phyloP scores from a whole-genome alignment of 352 stramenopile genomes.

The Globisporangium heterothallicum region DNA sequence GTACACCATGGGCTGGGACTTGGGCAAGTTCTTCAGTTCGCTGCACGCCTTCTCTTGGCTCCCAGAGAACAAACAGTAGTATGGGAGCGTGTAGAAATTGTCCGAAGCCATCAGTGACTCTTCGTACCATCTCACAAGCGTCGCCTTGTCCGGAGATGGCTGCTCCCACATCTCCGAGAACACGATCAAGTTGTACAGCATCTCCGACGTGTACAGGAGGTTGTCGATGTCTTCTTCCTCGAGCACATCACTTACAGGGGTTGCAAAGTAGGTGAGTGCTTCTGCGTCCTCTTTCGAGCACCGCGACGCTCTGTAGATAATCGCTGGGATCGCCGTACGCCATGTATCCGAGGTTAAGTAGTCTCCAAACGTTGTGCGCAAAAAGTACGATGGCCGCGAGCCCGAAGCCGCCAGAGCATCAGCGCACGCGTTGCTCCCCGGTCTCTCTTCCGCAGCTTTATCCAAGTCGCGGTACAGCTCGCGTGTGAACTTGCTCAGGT shows the following conservation, averaged over 20 bases:
- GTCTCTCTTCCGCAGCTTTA: slow-evolving; percentile 29
- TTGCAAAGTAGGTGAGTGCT: slow-evolving; percentile 31
- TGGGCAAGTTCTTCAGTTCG: slow-evolving; percentile 38
- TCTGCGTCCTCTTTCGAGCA: slow-evolving; percentile 31
- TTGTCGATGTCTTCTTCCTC: slow-evolving; percentile 34
- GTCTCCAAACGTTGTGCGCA: slow-evolving; percentile 58
- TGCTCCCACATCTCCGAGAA: slow-evolving; percentile 74
- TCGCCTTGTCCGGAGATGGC: slow-evolving; percentile 45
- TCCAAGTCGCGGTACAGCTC: slow-evolving; percentile 54
- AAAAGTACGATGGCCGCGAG: slow-evolving; percentile 53
- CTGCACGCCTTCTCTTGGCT: slow-evolving; percentile 52
- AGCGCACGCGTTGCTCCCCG: slow-evolving; percentile 38
- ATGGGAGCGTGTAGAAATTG: slow-evolving; percentile 62
- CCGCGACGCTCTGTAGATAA: slow-evolving; percentile 47
- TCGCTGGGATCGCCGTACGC: slow-evolving; percentile 38
- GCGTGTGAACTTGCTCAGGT: slow-evolving; percentile 44
- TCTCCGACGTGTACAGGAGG: slow-evolving; percentile 56
- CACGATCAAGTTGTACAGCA: slow-evolving; percentile 76
- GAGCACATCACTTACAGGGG: slow-evolving; percentile 10
- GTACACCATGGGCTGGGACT: slow-evolving; percentile 37
- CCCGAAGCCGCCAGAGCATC: slow-evolving; percentile 35
- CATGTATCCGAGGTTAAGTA: slow-evolving; percentile 44
- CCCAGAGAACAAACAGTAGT: slow-evolving; percentile 74
- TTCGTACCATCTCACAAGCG: slow-evolving; percentile 56
- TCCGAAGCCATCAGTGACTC: slow-evolving; percentile 54